Percentiles rank a stretch among this genome's conserved stretches.
Evolutionary conservation across 2,329 filamentous ascomycete genomes (phyloP).

Genomic region (Trichoderma brevicompactum): DNA sequence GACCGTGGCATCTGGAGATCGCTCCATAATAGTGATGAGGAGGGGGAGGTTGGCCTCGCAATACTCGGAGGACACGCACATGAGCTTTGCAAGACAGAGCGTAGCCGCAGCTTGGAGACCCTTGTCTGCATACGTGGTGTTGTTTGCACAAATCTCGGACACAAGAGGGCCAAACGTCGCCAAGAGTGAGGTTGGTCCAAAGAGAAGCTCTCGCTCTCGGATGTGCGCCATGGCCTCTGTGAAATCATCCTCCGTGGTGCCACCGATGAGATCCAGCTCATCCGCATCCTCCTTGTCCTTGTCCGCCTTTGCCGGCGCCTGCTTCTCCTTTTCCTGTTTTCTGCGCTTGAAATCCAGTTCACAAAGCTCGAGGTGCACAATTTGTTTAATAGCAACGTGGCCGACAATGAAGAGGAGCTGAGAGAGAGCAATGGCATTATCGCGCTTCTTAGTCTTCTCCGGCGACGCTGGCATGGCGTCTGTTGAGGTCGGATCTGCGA

Average conservation of each 20-base stretch:
- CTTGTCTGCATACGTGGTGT: slow-evolving; percentile 86
- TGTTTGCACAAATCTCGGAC: slow-evolving; percentile 91
- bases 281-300: slow-evolving; percentile 72
- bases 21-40: slow-evolving; percentile 96
- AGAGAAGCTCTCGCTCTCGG: slow-evolving; percentile 80
- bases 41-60: slow-evolving; percentile 91
- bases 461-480: slow-evolving; percentile 28
- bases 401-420: slow-evolving; percentile 94
- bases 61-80: slow-evolving; percentile 97
- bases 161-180: slow-evolving; percentile 89
- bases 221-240: slow-evolving; percentile 85
- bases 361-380: slow-evolving; percentile 96
- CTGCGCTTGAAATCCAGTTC: slow-evolving; percentile 97
- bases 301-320: slow-evolving; percentile 50
- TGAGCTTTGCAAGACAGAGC: slow-evolving; percentile 93
- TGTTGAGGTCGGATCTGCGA: slow-evolving; percentile 42
- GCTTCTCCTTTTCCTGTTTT: slow-evolving; percentile 87
- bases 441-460: slow-evolving; percentile 59
- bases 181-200: slow-evolving; percentile 82
- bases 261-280: slow-evolving; percentile 93
- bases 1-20: slow-evolving; percentile 87
- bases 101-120: slow-evolving; percentile 92
- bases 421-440: slow-evolving; percentile 76
- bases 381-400: slow-evolving; percentile 97
- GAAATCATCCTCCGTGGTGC: slow-evolving; percentile 93